Evolutionary conservation across 1,284 basidiomycete species (phyloP), one percentile per base, ranked within the genome.

Genomic region (Phenoliferia sp.): DNA sequence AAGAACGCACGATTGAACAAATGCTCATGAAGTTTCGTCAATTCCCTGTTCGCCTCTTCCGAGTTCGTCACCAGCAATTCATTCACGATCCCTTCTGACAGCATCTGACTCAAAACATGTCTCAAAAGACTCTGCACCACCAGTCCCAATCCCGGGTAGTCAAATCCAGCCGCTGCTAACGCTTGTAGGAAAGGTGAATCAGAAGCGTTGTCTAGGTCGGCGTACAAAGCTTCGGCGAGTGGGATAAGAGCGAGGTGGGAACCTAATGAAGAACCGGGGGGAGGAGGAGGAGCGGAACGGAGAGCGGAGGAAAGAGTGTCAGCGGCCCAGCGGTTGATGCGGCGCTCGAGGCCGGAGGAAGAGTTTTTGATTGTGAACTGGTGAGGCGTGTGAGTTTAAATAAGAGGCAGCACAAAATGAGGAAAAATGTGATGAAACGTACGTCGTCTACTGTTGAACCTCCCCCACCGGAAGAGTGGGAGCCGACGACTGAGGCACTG

Each of bases 1-100:
- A 32, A 33, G 31, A 32, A 79, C 88, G 77, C 73, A 89, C 90
- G 85, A 34, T 87, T 82, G 75, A 92, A 91, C 61, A 92, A 84
- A 72, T 90, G 88, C 77, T 90, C 90, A 76, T 92, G 90, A 66
- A 92, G 88, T 6, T 88, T 83, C 22, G 89, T 88, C 54, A 92
- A 81, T 75, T 92, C 89, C 67, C 87, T 78, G 73, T 92, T 92
- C 34, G 90, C 87, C 63, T 91, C 90, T 59, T 82, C 83, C 3
- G 88, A 90, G 76, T 88, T 90, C 2, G 83, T 84, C 32, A 90
- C 87, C 73, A 90, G 86, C 65, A 91, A 82, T 70, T 87, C 87
- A 76, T 92, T 92, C 75, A 92, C 82, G 76, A 90, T 83, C 39
- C 88, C 89, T 70, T 89, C 85, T n/a, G 85, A 85, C 69, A 92